Conservation (phyloP, 1,139 yeast species). For the Yarrowia galli region DNA sequence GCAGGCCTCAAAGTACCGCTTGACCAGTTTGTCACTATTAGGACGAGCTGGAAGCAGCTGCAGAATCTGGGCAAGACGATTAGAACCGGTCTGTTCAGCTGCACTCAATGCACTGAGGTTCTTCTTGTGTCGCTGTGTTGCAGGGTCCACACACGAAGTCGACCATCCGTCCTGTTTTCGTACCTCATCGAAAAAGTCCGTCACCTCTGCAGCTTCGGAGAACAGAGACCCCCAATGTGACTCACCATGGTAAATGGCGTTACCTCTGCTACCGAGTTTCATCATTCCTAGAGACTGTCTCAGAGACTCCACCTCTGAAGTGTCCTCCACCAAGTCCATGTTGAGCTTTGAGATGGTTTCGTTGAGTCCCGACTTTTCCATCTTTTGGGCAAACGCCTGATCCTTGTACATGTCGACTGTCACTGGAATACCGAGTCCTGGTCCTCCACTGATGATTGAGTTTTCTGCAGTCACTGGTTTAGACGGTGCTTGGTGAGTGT, state of each 20-base stretch:
- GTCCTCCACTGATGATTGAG: not conserved
- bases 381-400: slow-evolving; percentile 10
- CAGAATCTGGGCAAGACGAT: slow-evolving; percentile 43
- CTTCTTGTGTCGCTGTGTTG: slow-evolving; percentile 25
- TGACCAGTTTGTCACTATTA: slow-evolving; percentile 46
- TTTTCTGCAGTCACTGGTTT: not conserved
- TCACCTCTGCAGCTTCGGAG: slow-evolving; percentile 49
- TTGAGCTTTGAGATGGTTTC: slow-evolving; percentile 39
- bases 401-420: slow-evolving; percentile 18
- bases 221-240: slow-evolving; percentile 52
- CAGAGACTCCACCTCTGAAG: slow-evolving; percentile 45
- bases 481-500: not conserved
- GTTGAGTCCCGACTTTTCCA: slow-evolving; percentile 23
- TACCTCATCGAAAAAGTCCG: slow-evolving; percentile 45
- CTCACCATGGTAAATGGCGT: slow-evolving; percentile 51
- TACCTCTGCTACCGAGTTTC: slow-evolving; percentile 50
- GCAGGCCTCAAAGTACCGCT: slow-evolving; percentile 47
- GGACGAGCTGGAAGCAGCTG: slow-evolving; percentile 46
- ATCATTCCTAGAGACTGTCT: slow-evolving; percentile 51
- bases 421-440: not conserved
- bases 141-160: slow-evolving; percentile 32
- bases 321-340: slow-evolving; percentile 35
- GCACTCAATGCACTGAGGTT: slow-evolving; percentile 33
- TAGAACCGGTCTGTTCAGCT: slow-evolving; percentile 37
- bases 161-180: slow-evolving; percentile 39